Base-by-base conservation (phyloP, 805 yeast species). In the Clavispora phyllophila region DNA sequence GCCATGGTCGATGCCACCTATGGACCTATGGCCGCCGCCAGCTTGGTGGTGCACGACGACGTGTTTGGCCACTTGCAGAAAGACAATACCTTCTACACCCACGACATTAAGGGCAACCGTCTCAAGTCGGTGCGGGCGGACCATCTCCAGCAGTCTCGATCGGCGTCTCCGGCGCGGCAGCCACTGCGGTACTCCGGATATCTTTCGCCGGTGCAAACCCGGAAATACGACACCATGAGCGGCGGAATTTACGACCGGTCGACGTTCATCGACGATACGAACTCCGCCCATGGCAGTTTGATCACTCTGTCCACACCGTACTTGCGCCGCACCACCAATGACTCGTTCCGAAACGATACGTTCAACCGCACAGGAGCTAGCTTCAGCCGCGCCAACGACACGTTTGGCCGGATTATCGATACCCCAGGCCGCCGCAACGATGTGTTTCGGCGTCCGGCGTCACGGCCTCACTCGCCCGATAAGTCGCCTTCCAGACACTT, bases 1-100 rank as follows among this genome's bases (percentile, higher is more conserved):
- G 87, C 75, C 5, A 68, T 75, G 18, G 68, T 83, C 5, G 85
- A 79, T 59, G 81, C 84, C 2, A 76, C 82, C 2, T 45, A 42
- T 24, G 73, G 72, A 1, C 68, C 68, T 18, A 41, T 44, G 27
- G 60, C 52, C 34, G 60, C 61, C 18, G 61, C 60, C 39, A 50
- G 51, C 18, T 58, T 57, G 49, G 43, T 47, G 0, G 61, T 55
- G 3, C 50, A 54, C 37, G 52, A 52, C 24, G 59, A 56, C 27
- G 25, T 42, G n/a, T 41, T 39, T 17, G 56, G 56, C 19, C 57
- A 56, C 32, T 40, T 54, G 24, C 53, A 48, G 28, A 50, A 47
- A 12, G 63, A 60, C 19, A 61, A 66, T 40, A 61, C 76, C 2
- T 80, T 80, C 51, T 65, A 68, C 19, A 75, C 77, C 10, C 85